Base-by-base conservation (phyloP, 352 stramenopile genomes). In the Globisporangium takayamanum region DNA sequence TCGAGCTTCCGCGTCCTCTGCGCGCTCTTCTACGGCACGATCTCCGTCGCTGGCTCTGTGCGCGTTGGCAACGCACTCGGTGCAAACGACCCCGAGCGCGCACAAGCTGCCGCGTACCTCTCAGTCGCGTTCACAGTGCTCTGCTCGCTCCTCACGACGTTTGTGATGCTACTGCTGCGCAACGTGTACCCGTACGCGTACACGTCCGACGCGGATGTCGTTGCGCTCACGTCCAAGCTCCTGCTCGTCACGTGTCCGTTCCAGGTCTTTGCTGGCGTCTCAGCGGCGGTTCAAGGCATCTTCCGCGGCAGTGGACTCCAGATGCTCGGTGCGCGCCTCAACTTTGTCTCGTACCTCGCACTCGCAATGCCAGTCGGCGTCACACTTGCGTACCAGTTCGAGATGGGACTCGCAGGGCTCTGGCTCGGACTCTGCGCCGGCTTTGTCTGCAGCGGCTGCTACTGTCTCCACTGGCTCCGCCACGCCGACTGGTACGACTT, bases 61-160 rank as follows among this genome's bases (percentile, higher is more conserved):
- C 73, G 85, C 10, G 82, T 96, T 15, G 88, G 88, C 7, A 96
- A 96, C 60, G 88, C 88, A 4, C 64, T 96, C 8, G 87, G 88
- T 14, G 87, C 80, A 0, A 92, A 93, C 41, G 83, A 95, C 51
- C 70, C 83, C 11, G 57, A 84, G 49, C 74, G 84, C 22, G 86
- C 88, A 47, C 79, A 85, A 56, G 70, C 85, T 18, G 82, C 86
- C 1, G 74, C 87, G 7, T 87, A 80, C 47, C 68, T 89, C 16
- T 78, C 76, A 1, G 69, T 90, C 30, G 69, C 59, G 1, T 49
- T 84, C 8, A 82, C 68, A 44, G 63, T 83, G 8, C 62, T 25
- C 0, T 80, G 78, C 33, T 61, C 76, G 41, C 53, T 84, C 4
- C 14, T 76, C 44, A 79, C 80, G 18, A 81, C 77, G 7, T 55